Conservation (phyloP, 805 yeast genomes). For the Candida maltosa region DNA sequence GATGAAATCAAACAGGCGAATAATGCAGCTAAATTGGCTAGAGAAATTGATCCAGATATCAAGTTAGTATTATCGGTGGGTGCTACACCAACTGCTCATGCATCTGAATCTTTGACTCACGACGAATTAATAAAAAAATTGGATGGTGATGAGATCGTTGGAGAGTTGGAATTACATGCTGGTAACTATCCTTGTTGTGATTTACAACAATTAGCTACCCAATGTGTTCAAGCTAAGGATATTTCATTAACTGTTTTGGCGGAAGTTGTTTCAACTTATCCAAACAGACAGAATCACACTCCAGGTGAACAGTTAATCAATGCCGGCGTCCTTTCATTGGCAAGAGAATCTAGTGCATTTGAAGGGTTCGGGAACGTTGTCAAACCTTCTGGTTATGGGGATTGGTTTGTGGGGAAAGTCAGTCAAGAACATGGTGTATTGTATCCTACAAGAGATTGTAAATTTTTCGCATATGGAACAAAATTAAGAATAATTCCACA, state of each 20-base stretch:
- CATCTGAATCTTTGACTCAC: slow-evolving; percentile 34
- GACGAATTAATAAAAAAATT: slow-evolving; percentile 12
- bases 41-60: slow-evolving; percentile 29
- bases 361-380: slow-evolving; percentile 59
- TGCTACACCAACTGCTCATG: slow-evolving; percentile 78
- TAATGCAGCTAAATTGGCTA: slow-evolving; percentile 45
- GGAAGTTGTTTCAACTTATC: slow-evolving; percentile 54
- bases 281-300: slow-evolving; percentile 45
- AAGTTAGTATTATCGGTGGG: slow-evolving; percentile 64
- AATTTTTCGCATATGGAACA: slow-evolving; percentile 52
- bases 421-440: slow-evolving; percentile 82
- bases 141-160: slow-evolving; percentile 2
- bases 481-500: slow-evolving; percentile 60
- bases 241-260: slow-evolving; percentile 60
- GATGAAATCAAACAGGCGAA: slow-evolving; percentile 59
- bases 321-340: slow-evolving; percentile 69
- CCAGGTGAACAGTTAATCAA: slow-evolving; percentile 66
- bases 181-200: slow-evolving; percentile 77
- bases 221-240: slow-evolving; percentile 57
- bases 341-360: slow-evolving; percentile 59
- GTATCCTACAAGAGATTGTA: slow-evolving; percentile 30
- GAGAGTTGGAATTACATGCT: slow-evolving; percentile 56
- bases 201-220: slow-evolving; percentile 73
- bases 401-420: slow-evolving; percentile 65
- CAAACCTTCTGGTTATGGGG: slow-evolving; percentile 36